phyloP scores from a whole-genome alignment of 2,329 filamentous ascomycete species.

The Rhexocercosporidium sp. region DNA sequence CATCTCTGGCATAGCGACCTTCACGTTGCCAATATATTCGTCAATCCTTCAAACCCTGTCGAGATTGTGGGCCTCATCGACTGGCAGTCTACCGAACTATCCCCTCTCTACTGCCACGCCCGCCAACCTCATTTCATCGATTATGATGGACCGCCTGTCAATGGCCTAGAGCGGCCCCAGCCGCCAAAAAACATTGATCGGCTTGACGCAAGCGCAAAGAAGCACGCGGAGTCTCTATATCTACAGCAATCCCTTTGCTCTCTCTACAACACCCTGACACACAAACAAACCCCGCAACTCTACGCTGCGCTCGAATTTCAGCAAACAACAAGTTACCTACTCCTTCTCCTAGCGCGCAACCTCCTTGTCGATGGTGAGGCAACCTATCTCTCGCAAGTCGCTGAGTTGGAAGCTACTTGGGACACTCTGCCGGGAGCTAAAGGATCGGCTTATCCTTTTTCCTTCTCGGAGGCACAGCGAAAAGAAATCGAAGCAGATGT shows the following conservation, averaged over 20 bases:
- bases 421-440: constrained; percentile 12
- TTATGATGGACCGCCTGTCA: constrained; percentile 6
- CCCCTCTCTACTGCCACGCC: constrained; percentile 7
- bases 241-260: constrained; percentile 20
- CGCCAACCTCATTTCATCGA: constrained; percentile 2
- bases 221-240: constrained; percentile 29
- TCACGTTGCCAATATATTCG: constrained; percentile 6
- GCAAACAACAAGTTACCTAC: constrained; percentile 20
- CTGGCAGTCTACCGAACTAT: constrained; percentile 5
- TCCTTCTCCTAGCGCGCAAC: constrained; percentile 22
- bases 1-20: constrained; percentile 10
- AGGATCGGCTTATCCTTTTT: constrained; percentile 23
- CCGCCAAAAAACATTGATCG: constrained; percentile 39
- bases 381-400: constrained; percentile 25
- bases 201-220: constrained; percentile 44
- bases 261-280: constrained; percentile 19
- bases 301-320: constrained; percentile 27
- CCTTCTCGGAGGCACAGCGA: constrained; percentile 18
- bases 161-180: constrained; percentile 12
- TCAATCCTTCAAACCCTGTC: constrained; percentile 3
- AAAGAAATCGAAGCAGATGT: constrained; percentile 21
- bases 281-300: constrained; percentile 20
- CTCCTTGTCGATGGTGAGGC: constrained; percentile 26
- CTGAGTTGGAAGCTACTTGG: constrained; percentile 17
- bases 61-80: constrained; percentile 7